Base-by-base conservation (phyloP, 2,329 filamentous ascomycete species). In the Hypoxylon sp. region DNA sequence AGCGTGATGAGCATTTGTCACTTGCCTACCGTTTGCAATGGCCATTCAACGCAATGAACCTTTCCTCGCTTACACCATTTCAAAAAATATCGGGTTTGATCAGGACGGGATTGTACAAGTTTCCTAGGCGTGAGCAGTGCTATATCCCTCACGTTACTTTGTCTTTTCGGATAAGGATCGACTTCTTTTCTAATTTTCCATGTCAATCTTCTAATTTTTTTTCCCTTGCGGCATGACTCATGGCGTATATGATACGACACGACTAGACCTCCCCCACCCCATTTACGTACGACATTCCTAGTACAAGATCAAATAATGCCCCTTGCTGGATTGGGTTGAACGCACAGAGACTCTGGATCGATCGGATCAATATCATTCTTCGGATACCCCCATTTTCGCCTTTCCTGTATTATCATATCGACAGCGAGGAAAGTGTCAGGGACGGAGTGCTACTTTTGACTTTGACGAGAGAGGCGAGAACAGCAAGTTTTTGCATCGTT, bases 211-310 rank as follows among this genome's bases (percentile, higher is more conserved):
- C 39, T n/a, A n/a, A n/a, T n/a, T 65, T 44, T 69, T 57, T 70
- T 66, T 50, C 7, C 57, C 65, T 64, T 65, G 64, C 53, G 58
- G 65, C 65, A 74, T 70, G 71, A 73, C 68, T 72, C 69, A 74
- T 68, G 70, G 71, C 70, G 71, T 72, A 72, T 64, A 72, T 69
- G 71, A 72, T 63, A 67, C 68, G 63, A 70, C 65, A 72, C 62
- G 70, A 67, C 68, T 71, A 65, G 47, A 67, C 60, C 58, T 70
- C 65, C 68, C 24, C 24, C n/a, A n/a, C n/a, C 24, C 24, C 24
- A 26, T 26, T 26, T 60, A 68, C 62, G 70, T 68, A 69, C 56
- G 52, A 59, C 22, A 64, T 59, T 52, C 34, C 59, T 54, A 44
- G 44, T 56, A 46, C 56, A 30, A 49, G 50, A 48, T 28, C n/a